Percentiles rank a stretch among this genome's conserved stretches.
Conservation (phyloP, 192 early-diverging fungal species). For the Cetraspora pellucida region DNA sequence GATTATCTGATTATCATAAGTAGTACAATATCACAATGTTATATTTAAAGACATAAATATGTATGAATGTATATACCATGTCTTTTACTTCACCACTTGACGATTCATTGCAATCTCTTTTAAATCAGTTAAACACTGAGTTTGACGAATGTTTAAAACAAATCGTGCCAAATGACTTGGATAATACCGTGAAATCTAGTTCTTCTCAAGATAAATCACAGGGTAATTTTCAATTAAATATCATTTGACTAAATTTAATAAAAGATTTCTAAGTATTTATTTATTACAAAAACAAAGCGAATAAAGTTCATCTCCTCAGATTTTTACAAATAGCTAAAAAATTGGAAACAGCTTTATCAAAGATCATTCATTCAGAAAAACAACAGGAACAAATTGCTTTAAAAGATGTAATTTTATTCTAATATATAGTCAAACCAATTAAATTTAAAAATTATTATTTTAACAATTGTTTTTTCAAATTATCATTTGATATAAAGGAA, state of each 20-base stretch:
- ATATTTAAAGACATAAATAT: too few relatives aligned
- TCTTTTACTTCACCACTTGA: too few relatives aligned
- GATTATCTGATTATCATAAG: too few relatives aligned
- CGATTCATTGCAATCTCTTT: neutral
- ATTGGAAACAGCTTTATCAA: slow-evolving; percentile 2
- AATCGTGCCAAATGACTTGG: neutral
- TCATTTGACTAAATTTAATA: neutral
- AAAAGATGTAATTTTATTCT: neutral
- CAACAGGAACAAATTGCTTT: neutral
- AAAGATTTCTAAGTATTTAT: neutral
- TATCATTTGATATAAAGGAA: neutral
- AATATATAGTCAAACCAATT: too few relatives aligned
- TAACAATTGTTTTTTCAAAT: neutral
- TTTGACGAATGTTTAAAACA: neutral
- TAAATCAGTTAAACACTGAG: neutral
- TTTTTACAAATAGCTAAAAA: slow-evolving; percentile 5
- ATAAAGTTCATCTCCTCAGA: neutral
- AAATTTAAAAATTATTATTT: neutral
- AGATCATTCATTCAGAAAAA: neutral
- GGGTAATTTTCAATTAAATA: neutral
- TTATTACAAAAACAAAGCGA: neutral
- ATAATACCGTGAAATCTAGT: neutral
- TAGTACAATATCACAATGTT: too few relatives aligned
- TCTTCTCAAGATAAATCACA: neutral
- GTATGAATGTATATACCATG: too few relatives aligned